Conservation (phyloP, 495 filamentous ascomycete species). For the Penicillium desertorum region DNA sequence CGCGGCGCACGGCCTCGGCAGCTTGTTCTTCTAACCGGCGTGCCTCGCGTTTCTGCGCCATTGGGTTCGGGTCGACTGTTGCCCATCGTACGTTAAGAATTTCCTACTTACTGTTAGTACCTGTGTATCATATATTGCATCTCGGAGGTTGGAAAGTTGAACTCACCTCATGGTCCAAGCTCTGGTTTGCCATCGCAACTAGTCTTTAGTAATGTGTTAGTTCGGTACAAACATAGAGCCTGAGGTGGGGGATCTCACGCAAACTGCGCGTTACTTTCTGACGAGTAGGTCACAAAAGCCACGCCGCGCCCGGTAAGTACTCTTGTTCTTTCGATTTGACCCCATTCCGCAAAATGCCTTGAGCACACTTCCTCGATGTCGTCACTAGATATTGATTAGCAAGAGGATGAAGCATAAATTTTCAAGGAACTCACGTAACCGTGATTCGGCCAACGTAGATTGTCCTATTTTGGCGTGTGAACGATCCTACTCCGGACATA, state of each 20-base stretch:
- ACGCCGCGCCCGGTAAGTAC: slow-evolving; percentile 92
- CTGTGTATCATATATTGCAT: neutral
- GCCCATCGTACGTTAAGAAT: slow-evolving; percentile 97
- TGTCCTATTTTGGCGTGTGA: slow-evolving; percentile 86
- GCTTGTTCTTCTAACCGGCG: slow-evolving; percentile 92
- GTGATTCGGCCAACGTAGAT: slow-evolving; percentile 70
- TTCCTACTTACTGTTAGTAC: slow-evolving; percentile 48
- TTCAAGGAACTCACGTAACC: neutral
- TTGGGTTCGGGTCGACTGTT: slow-evolving; percentile 91
- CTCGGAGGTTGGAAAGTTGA: neutral
- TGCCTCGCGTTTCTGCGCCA: slow-evolving; percentile 90
- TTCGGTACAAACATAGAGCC: neutral
- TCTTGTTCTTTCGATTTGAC: slow-evolving; percentile 70
- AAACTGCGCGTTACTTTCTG: slow-evolving; percentile 84
- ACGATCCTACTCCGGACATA: slow-evolving; percentile 93
- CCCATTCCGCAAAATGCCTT: slow-evolving; percentile 92
- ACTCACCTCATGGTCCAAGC: slow-evolving; percentile 64
- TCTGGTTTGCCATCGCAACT: slow-evolving; percentile 88
- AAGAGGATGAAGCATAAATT: too few relatives aligned
- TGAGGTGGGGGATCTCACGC: slow-evolving; percentile 36
- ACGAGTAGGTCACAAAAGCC: slow-evolving; percentile 68
- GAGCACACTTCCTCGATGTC: slow-evolving; percentile 97
- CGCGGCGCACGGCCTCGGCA: slow-evolving; percentile 89
- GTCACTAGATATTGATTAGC: slow-evolving; percentile 42
- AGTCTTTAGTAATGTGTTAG: slow-evolving; percentile 37